Percentiles rank a stretch among this genome's conserved stretches.
These are phyloP conservation scores for Vinca major DNA, from an alignment of 305 asterid species.

Conservation along the genomic window DNA sequence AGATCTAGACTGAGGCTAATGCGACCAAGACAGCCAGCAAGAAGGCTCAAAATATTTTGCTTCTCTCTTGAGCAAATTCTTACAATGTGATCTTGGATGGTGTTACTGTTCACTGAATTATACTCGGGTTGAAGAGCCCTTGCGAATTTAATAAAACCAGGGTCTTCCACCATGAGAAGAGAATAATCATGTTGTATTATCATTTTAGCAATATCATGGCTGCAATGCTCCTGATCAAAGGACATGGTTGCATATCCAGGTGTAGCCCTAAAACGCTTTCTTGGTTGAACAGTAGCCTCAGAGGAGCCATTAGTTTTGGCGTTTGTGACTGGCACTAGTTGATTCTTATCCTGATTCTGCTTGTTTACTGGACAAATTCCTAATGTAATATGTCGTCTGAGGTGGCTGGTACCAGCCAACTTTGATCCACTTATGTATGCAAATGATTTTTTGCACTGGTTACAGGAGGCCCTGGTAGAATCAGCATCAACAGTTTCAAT, in stretches of 20 bases:
- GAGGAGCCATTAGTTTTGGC: slow-evolving; percentile 28
- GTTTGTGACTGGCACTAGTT: slow-evolving; percentile 24
- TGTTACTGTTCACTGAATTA: slow-evolving; percentile 24
- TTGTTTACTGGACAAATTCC: slow-evolving; percentile 66
- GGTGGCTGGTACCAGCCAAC: slow-evolving; percentile 85
- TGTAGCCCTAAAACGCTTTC: slow-evolving; percentile 47
- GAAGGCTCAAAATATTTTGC: slow-evolving; percentile 46
- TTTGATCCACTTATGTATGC: slow-evolving; percentile 54
- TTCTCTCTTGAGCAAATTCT: slow-evolving; percentile 49
- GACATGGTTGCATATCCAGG: slow-evolving; percentile 26
- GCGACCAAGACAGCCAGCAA: slow-evolving; percentile 54
- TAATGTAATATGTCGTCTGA: slow-evolving; percentile 65
- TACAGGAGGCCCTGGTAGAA: slow-evolving; percentile 16
- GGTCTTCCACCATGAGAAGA: slow-evolving; percentile 57
- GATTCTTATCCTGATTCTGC: slow-evolving; percentile 31
- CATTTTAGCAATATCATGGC: slow-evolving; percentile 58
- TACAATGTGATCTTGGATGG: slow-evolving; percentile 45
- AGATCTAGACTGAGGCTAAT: slow-evolving; percentile 57
- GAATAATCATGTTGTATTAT: slow-evolving; percentile 76
- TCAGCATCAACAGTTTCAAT: slow-evolving; percentile 9
- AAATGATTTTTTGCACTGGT: slow-evolving; percentile 20
- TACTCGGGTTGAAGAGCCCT: slow-evolving; percentile 57
- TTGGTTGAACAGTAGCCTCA: slow-evolving; percentile 43
- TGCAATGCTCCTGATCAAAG: slow-evolving; percentile 37
- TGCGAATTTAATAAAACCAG: slow-evolving; percentile 49